Evolutionary conservation across 495 filamentous ascomycete genomes (phyloP), one percentile per base, ranked within the genome.

Genomic region (Staphylotrichum longicolle): DNA sequence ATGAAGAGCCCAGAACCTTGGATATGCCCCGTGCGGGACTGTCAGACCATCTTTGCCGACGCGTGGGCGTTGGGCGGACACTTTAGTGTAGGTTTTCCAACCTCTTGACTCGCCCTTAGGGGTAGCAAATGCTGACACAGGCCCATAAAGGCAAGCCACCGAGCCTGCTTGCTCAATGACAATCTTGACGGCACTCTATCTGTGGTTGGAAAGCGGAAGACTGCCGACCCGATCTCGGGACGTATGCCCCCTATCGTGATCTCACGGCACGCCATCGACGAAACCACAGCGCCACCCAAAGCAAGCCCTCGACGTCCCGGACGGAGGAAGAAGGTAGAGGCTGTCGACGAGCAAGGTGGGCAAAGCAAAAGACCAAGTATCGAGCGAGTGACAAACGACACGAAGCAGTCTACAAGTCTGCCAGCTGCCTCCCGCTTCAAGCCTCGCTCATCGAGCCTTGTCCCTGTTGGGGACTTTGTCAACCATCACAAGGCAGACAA

Each of bases 151-250:
- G 10, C 48, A 5, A 14, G 49, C 14, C 69, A 71, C 46, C 58
- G 63, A 3, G 63, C 57, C 0, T 49, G 52, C 42, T 51, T 67
- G 0, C 42, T 69, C 34, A 69, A 71, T 20, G 69, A 71, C 11
- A 63, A 69, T 56, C 8, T 35, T 0, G 58, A 69, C 27, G 67
- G 67, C 0, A 56, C 65, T 34, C 54, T 68, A 40, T 66, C 52
- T 1, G 49, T 52, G 1, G 37, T 71, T 14, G 64, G 66, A 0
- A 55, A 49, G 30, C 64, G 66, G 0, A 60, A 41, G 27, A 46
- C 12, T 1, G 12, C 48, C 11, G 56, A 60, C 40, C 39, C 48
- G 0, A 12, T 9, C 2, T 45, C 53, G 1, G 51, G 57, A 3
- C 54, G 61, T 5, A 63, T 62, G 12, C 67, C 64, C 0, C 46